Conservation (phyloP, 2,329 filamentous ascomycete species). For the Mycosphaerella sp. region DNA sequence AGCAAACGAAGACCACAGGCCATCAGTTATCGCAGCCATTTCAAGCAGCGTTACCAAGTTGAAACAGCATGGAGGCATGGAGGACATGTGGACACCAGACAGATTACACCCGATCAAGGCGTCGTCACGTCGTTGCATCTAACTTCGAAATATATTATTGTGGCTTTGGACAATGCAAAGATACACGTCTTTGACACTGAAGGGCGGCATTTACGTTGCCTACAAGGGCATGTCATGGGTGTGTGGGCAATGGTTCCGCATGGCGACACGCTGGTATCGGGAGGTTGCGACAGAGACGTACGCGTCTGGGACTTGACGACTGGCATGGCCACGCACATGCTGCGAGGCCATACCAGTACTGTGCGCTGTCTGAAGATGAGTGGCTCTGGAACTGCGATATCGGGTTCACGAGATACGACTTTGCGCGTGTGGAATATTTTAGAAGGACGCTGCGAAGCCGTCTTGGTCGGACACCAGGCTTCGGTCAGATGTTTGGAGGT, state of each 20-base stretch:
- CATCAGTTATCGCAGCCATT: conserved; percentile 88
- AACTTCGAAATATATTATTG: conserved; percentile 93
- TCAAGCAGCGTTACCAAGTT: conserved; percentile 95
- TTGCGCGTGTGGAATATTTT: conserved; percentile 91
- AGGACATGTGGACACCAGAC: conserved; percentile 72
- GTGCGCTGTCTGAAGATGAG: conserved; percentile 98
- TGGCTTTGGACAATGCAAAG: conserved; percentile 94
- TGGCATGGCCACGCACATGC: conserved; percentile 69
- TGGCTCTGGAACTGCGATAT: conserved; percentile 87
- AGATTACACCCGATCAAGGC: conserved; percentile 93
- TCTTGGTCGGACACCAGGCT: conserved; percentile 89
- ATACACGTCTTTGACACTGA: conserved; percentile 97
- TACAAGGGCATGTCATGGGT: conserved; percentile 96
- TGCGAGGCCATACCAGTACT: conserved; percentile 93
- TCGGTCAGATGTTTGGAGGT: conserved; percentile 94
- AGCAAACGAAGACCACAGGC: conserved; percentile 51
- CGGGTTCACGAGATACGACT: conserved; percentile 90
- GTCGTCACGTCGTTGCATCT: conserved; percentile 94
- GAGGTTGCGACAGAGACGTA: conserved; percentile 93
- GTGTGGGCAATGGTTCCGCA: conserved; percentile 99
- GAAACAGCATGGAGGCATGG: conserved; percentile 95
- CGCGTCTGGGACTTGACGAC: conserved; percentile 94
- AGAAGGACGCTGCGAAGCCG: conserved; percentile 80
- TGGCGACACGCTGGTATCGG: conserved; percentile 90
- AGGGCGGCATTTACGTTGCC: conserved; percentile 77